Percentiles rank a stretch among this genome's conserved stretches.
phyloP scores from a whole-genome alignment of 306 rosid species.

The Rosa persica region DNA sequence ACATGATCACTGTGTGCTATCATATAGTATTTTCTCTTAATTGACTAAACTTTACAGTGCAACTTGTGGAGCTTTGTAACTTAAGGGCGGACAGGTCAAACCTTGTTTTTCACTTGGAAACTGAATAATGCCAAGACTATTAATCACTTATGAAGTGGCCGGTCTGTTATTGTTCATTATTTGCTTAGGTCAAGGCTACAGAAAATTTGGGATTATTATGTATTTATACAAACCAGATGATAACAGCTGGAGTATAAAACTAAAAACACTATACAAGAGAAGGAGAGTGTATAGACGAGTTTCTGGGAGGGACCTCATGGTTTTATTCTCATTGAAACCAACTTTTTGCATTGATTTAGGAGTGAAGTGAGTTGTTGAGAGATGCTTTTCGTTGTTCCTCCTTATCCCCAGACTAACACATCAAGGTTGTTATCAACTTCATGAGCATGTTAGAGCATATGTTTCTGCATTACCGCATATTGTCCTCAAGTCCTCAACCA shows the following conservation, averaged over 20 bases:
- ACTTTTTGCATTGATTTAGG: neutral
- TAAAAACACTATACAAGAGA: neutral
- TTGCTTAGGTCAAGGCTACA: neutral
- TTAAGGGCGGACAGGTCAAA: neutral
- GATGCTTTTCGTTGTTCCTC: neutral
- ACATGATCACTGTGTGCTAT: neutral
- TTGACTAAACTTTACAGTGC: neutral
- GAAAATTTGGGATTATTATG: neutral
- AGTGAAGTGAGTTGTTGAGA: neutral
- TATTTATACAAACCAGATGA: neutral
- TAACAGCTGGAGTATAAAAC: neutral
- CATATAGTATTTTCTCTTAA: neutral
- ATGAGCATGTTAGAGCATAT: neutral
- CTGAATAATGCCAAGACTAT: neutral
- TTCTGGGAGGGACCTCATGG: neutral
- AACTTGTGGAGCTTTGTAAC: neutral
- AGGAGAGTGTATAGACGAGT: neutral
- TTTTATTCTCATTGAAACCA: neutral
- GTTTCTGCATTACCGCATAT: neutral
- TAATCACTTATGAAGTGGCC: neutral
- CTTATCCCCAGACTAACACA: neutral
- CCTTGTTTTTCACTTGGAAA: neutral
- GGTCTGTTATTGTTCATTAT: neutral
- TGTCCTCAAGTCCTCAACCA: neutral
- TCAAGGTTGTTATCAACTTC: slow-evolving; percentile 7